Percentiles rank a stretch among this genome's conserved stretches.
phyloP scores from a whole-genome alignment of 148 eudicot genomes.

The Diospyros lotus region DNA sequence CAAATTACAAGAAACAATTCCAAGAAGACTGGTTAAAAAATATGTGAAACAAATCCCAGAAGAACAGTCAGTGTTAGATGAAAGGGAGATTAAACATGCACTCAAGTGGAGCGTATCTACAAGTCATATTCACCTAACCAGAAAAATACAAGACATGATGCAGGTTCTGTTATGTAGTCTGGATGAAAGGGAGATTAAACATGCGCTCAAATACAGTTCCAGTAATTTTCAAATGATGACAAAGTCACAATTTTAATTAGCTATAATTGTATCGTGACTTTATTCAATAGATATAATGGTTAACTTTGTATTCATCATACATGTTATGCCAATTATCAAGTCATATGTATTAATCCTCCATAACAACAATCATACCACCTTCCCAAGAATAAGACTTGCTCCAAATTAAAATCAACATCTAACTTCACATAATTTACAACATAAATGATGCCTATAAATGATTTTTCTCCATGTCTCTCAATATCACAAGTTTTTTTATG shows the following conservation, averaged over 20 bases:
- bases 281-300: neutral
- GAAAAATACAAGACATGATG: neutral
- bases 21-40: too few species aligned
- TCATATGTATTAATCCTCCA: too few species aligned
- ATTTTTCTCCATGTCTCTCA: neutral
- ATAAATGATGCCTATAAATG: neutral
- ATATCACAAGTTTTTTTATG: too few species aligned
- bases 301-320: neutral
- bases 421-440: neutral
- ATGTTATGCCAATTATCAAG: neutral
- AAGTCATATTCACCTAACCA: constrained; percentile 3
- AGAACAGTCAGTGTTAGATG: neutral
- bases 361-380: too few species aligned
- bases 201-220: neutral
- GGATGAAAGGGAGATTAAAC: neutral
- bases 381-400: neutral
- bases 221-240: neutral
- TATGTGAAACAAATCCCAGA: neutral
- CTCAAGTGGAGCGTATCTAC: neutral
- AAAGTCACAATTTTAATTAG: neutral
- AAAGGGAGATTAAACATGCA: neutral
- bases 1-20: too few species aligned
- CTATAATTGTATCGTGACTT: neutral
- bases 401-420: neutral
- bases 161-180: neutral